Evolutionary conservation across 345 rosid species (phyloP).

Genomic region (Dovyalis caffra): DNA sequence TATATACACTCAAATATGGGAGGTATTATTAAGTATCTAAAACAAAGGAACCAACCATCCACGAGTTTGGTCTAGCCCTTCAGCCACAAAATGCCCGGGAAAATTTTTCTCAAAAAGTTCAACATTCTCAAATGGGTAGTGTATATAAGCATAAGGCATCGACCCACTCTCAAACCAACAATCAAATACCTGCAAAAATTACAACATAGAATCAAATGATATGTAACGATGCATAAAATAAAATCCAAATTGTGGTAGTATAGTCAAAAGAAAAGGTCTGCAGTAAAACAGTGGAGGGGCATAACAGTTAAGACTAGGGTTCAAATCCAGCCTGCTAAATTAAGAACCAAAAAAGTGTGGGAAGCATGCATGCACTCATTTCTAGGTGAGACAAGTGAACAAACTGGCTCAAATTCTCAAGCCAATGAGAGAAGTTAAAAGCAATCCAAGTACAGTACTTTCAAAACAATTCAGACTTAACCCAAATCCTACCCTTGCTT

Average conservation of each 20-base stretch:
- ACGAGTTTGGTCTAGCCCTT: conserved; percentile 99
- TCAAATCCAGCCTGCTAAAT: not conserved
- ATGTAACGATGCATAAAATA: not conserved
- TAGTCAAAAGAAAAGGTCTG: not conserved
- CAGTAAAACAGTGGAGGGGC: not conserved
- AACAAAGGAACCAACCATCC: conserved; percentile 74
- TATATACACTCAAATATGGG: not conserved
- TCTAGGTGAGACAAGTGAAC: not conserved
- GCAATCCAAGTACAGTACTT: not conserved
- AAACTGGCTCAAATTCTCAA: not conserved
- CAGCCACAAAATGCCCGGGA: conserved; percentile 98
- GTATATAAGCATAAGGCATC: conserved; percentile 99
- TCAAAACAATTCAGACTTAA: not conserved
- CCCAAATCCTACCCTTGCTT: not conserved
- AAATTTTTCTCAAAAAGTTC: conserved; percentile 87
- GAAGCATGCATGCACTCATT: not conserved
- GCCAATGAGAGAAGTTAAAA: not conserved
- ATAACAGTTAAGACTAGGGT: not conserved
- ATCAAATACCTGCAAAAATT: conserved; percentile 79
- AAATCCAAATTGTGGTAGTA: not conserved
- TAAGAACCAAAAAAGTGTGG: not conserved
- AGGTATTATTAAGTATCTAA: not conserved
- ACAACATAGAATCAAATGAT: conserved; percentile 2
- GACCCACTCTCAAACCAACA: conserved; percentile 99
- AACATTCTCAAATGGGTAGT: conserved; percentile 94